Percentiles rank a stretch among this genome's conserved stretches.
These are phyloP conservation scores for Xanthoconium purpureum DNA, from an alignment of 768 basidiomycete genomes.

Conservation along the genomic window DNA sequence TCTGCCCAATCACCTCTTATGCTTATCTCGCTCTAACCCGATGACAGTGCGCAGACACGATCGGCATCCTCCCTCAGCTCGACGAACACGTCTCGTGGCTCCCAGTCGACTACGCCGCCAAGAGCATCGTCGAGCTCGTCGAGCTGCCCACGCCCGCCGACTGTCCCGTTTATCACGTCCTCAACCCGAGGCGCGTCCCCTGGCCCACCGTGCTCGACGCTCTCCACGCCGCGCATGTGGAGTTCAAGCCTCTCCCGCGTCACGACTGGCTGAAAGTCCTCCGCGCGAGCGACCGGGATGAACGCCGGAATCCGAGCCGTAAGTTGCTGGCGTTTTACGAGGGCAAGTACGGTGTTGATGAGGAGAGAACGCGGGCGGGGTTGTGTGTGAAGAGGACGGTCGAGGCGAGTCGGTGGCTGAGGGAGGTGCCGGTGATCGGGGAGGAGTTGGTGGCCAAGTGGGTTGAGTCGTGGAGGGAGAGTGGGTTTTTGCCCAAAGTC, in stretches of 20 bases:
- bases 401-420: conserved; percentile 16
- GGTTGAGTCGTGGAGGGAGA: conserved; percentile 40
- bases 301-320: conserved; percentile 23
- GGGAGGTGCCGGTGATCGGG: conserved; percentile 11
- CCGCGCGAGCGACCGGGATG: conserved; percentile 20
- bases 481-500: conserved; percentile 32
- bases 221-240: conserved; percentile 36
- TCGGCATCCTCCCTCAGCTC: conserved; percentile 33
- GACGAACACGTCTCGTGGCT: conserved; percentile 44
- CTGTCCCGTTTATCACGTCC: conserved; percentile 25
- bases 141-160: background rate
- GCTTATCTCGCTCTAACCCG: background rate
- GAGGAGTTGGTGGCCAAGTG: conserved; percentile 39
- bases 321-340: conserved; percentile 27
- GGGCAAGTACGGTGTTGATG: conserved; percentile 21
- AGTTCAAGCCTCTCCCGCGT: conserved; percentile 19
- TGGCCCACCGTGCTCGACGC: conserved; percentile 43
- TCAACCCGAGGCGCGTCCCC: conserved; percentile 10
- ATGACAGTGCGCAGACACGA: conserved; percentile 38
- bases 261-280: conserved; percentile 25
- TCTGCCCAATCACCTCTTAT: background rate
- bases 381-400: conserved; percentile 11
- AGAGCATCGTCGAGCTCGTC: conserved; percentile 46
- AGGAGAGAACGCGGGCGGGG: conserved; percentile 4
- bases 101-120: conserved; percentile 50